phyloP scores from a whole-genome alignment of 2,329 filamentous ascomycete genomes.

The Lasiodiplodia sp. region DNA sequence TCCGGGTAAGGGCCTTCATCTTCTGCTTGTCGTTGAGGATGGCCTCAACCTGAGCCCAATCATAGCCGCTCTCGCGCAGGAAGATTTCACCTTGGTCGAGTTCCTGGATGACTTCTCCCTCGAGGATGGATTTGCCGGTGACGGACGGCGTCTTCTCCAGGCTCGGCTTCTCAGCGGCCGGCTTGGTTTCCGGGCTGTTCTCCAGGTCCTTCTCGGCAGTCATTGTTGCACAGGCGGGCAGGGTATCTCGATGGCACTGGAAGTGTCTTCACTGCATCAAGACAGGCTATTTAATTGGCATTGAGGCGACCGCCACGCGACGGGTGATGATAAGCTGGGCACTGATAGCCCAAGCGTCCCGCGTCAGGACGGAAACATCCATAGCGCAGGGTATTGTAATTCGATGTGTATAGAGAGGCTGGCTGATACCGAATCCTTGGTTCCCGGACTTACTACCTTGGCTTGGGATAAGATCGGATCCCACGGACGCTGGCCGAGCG shows the following conservation, averaged over 20 bases:
- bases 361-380: not conserved
- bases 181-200: constrained; percentile 4
- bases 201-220: constrained; percentile 19
- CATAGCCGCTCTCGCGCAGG: constrained; percentile 57
- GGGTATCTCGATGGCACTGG: not conserved
- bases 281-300: constrained; percentile 24
- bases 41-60: constrained; percentile 50
- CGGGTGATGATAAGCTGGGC: constrained; percentile 22
- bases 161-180: constrained; percentile 21
- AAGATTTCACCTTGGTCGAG: constrained; percentile 60
- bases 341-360: constrained; percentile 26
- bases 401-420: constrained; percentile 19
- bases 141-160: constrained; percentile 28
- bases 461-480: constrained; percentile 29
- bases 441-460: constrained; percentile 19
- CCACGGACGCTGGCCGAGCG: constrained; percentile 15
- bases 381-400: constrained; percentile 13
- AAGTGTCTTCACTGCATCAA: not conserved
- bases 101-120: constrained; percentile 42
- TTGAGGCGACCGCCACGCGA: constrained; percentile 11
- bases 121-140: constrained; percentile 34
- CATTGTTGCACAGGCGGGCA: constrained; percentile 13
- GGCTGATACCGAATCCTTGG: constrained; percentile 24
- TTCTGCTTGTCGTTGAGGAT: constrained; percentile 53
- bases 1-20: constrained; percentile 48